phyloP scores from a whole-genome alignment of 148 eudicot genomes.

The Rhododendron vialii region DNA sequence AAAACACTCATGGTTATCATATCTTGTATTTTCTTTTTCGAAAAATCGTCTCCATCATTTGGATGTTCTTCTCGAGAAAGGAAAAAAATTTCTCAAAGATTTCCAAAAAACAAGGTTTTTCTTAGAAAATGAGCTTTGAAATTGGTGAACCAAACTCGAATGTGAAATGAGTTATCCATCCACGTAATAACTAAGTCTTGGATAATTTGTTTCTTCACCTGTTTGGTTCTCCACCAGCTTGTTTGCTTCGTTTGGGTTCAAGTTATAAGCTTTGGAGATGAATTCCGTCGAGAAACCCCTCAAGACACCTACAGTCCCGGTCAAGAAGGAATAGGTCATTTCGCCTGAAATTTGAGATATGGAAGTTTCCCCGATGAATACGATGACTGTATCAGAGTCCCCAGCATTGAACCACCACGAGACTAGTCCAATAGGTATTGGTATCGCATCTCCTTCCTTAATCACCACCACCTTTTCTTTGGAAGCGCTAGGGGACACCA shows the following conservation, averaged over 20 bases:
- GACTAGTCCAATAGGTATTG: slow-evolving; percentile 21
- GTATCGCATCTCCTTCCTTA: slow-evolving; percentile 36
- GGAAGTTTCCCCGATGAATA: slow-evolving; percentile 42
- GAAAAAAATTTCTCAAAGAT: too few species aligned
- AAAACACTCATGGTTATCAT: too few species aligned
- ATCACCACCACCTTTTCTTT: slow-evolving; percentile 32
- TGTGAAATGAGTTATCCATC: neutral
- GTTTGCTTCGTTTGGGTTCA: slow-evolving; percentile 20
- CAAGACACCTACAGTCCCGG: slow-evolving; percentile 30
- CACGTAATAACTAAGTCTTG: neutral
- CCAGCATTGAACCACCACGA: slow-evolving; percentile 62
- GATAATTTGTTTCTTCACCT: neutral
- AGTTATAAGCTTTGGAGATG: slow-evolving; percentile 16
- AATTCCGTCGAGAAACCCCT: slow-evolving; percentile 27
- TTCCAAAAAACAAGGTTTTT: too few species aligned
- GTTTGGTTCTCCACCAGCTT: slow-evolving; percentile 22
- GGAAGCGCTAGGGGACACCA: slow-evolving; percentile 13
- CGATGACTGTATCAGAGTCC: slow-evolving; percentile 19
- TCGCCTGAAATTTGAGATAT: slow-evolving; percentile 20
- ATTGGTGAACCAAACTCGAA: neutral
- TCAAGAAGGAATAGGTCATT: slow-evolving; percentile 26
- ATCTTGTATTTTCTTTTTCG: too few species aligned
- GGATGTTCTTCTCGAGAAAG: too few species aligned
- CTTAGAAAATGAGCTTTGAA: too few species aligned
- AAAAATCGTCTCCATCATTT: too few species aligned